phyloP scores from a whole-genome alignment of 441 rosid species.

The Corymbia calophylla region DNA sequence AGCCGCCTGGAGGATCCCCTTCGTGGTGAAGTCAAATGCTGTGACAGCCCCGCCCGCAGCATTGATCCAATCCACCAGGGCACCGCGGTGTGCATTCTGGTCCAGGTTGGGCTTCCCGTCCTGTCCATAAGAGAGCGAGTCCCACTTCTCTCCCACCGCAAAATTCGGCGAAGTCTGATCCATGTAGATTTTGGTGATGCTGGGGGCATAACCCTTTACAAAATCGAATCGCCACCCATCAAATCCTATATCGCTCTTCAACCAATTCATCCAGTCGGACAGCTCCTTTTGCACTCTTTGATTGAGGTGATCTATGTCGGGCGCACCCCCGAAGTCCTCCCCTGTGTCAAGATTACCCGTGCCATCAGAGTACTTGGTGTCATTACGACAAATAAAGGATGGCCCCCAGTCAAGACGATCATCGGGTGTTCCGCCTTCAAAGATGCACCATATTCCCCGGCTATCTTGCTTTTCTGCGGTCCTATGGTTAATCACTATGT shows the following conservation, averaged over 20 bases:
- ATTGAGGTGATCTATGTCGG: slow-evolving; percentile 81
- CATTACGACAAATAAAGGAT: slow-evolving; percentile 51
- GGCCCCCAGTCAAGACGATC: slow-evolving; percentile 83
- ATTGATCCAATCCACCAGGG: slow-evolving; percentile 46
- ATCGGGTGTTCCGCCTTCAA: slow-evolving; percentile 80
- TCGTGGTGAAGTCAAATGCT: slow-evolving; percentile 84
- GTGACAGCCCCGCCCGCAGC: slow-evolving; percentile 48
- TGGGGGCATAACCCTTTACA: slow-evolving; percentile 56
- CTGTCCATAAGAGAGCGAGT: slow-evolving; percentile 34
- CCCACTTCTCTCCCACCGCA: slow-evolving; percentile 87
- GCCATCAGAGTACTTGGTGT: slow-evolving; percentile 41
- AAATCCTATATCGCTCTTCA: slow-evolving; percentile 66
- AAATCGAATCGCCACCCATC: slow-evolving; percentile 80
- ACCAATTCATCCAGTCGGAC: slow-evolving; percentile 89
- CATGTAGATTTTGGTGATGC: slow-evolving; percentile 44
- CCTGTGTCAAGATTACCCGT: slow-evolving; percentile 67
- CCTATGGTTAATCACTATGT: slow-evolving; percentile 79
- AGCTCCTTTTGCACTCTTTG: slow-evolving; percentile 52
- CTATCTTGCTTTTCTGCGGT: slow-evolving; percentile 68
- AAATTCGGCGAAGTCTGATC: slow-evolving; percentile 45
- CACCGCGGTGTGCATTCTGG: slow-evolving; percentile 50
- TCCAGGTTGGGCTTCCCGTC: slow-evolving; percentile 35
- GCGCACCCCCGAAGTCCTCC: slow-evolving; percentile 35
- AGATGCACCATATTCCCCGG: slow-evolving; percentile 57
- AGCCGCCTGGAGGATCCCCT: slow-evolving; percentile 68